Conservation (phyloP, 2,329 filamentous ascomycete genomes). For the Aspergillus hiratsukae region DNA sequence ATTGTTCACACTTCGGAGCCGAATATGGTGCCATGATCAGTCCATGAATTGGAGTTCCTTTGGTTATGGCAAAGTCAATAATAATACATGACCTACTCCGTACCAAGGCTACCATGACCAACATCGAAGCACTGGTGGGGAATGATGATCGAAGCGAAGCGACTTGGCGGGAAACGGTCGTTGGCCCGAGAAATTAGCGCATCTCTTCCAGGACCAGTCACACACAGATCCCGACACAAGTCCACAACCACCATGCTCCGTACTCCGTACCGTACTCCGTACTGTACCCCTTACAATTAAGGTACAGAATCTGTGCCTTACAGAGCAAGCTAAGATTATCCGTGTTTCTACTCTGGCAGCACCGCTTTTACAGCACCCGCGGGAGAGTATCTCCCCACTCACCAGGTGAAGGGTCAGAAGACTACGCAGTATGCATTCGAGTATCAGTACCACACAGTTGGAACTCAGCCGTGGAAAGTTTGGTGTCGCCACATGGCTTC, state of each 20-base stretch:
- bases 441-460: not conserved
- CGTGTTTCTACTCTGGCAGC: too few relatives aligned
- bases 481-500: not conserved
- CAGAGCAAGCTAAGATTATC: too few relatives aligned
- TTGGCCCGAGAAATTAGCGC: not conserved
- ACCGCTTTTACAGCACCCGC: too few relatives aligned
- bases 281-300: too few relatives aligned
- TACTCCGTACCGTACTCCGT: too few relatives aligned
- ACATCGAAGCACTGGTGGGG: slow-evolving; percentile 13
- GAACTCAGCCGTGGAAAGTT: not conserved
- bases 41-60: not conserved
- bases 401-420: not conserved
- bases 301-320: too few relatives aligned
- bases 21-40: not conserved
- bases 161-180: slow-evolving; percentile 12
- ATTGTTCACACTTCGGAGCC: too few relatives aligned
- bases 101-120: slow-evolving; percentile 3
- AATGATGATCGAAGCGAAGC: slow-evolving; percentile 5
- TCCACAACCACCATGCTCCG: not conserved
- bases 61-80: not conserved
- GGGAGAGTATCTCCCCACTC: too few relatives aligned
- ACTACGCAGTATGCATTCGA: not conserved
- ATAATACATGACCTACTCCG: not conserved
- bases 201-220: not conserved
- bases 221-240: not conserved